Evolutionary conservation across 164 flowering plant species (phyloP), one percentile per base, ranked within the genome.

Genomic region (Berberis thunbergii): DNA sequence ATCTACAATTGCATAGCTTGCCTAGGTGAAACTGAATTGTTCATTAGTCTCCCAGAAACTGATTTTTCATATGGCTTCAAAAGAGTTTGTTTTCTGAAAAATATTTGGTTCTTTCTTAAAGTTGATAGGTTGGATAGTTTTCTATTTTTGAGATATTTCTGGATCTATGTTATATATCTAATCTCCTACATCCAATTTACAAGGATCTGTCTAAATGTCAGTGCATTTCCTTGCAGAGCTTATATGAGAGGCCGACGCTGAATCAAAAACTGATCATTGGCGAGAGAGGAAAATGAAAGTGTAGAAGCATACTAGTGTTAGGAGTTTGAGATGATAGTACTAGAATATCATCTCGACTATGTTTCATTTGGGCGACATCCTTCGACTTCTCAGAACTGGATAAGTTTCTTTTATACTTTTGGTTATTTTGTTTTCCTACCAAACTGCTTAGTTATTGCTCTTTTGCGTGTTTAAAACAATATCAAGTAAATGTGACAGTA

Each of bases 201-300:
- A 44, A 46, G 45, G 13, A 26, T 43, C 41, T 57, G 1, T 45
- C 4, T 53, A 12, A 52, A 41, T 49, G 6, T 4, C 8, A 13
- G 26, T 64, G 41, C 6, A 41, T 50, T 63, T 41, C 8, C 7
- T n/a, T 76, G 72, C 86, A 84, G 89, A 68, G 79, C 81, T 76
- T 84, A 84, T 53, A 54, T 64, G 26, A 85, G 78, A 74, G 91
- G 77, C 9, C 81, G 84, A 1, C 87, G 84, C 75, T 63, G 93
- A 49, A 91, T 93, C 87, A 86, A 93, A 84, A 87, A 91, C 69
- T 84, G 71, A 82, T 61, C 55, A 26, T 10, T 12, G 10, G 49
- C 38, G 13, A 1, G 46, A 26, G 56, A 49, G 61, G 64, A 45
- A 50, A 53, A 48, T 4, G 49, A 4, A 4, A 8, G 4, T 4